Percentiles rank a stretch among this genome's conserved stretches.
These are phyloP conservation scores for Saprolegnia parasitica DNA, from an alignment of 352 stramenopile genomes.

Conservation along the genomic window DNA sequence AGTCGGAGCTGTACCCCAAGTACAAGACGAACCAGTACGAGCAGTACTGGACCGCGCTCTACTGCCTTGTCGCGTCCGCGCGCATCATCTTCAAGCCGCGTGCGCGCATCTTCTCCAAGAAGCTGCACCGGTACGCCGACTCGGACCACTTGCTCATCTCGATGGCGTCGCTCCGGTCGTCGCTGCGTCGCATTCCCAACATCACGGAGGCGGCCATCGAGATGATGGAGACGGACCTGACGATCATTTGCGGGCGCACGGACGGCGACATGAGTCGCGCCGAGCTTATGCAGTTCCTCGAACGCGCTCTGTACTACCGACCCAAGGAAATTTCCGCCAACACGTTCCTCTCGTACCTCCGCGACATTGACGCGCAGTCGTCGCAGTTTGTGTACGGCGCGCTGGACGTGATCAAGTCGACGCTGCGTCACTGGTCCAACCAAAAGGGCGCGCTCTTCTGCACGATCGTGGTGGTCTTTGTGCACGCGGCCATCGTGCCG, in stretches of 20 bases:
- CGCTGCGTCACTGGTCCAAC: conserved; percentile 81
- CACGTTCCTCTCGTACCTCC: conserved; percentile 75
- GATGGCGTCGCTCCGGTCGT: conserved; percentile 76
- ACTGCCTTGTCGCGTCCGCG: conserved; percentile 57
- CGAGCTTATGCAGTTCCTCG: conserved; percentile 84
- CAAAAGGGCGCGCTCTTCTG: conserved; percentile 66
- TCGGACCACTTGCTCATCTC: conserved; percentile 82
- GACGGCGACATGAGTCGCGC: conserved; percentile 80
- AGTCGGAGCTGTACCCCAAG: conserved; percentile 34
- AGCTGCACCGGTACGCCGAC: conserved; percentile 84
- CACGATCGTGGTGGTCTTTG: conserved; percentile 62
- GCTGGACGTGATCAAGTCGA: conserved; percentile 69
- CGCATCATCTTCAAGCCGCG: conserved; percentile 82
- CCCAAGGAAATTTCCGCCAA: conserved; percentile 66
- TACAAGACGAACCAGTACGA: conserved; percentile 35
- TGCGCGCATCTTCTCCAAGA: conserved; percentile 80
- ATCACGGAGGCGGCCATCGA: conserved; percentile 77
- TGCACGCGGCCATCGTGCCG: conserved; percentile 21
- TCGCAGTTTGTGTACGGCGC: conserved; percentile 69
- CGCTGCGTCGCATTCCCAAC: conserved; percentile 70
- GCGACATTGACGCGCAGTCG: conserved; percentile 79
- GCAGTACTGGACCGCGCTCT: conserved; percentile 65
- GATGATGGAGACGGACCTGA: conserved; percentile 86
- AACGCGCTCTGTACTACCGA: conserved; percentile 74
- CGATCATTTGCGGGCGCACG: conserved; percentile 83